Evolutionary conservation across 208 protist species (phyloP), one percentile per base, ranked within the genome.

Genomic region (Trypanosoma melophagium): DNA sequence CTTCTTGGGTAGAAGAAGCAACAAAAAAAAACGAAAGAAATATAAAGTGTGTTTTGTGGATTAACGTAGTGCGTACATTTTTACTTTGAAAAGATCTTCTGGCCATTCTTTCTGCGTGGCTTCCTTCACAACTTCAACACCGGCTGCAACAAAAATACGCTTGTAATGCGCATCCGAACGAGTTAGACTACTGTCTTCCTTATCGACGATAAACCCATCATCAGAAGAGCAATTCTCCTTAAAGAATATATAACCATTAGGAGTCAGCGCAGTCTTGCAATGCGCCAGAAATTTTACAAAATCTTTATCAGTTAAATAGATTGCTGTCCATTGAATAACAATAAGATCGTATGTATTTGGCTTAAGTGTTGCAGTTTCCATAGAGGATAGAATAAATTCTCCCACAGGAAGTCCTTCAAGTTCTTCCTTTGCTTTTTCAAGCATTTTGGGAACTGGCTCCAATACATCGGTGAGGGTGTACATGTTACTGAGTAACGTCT

Each of bases 301-400:
- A 76, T 97, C 91, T 24, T 79, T 81, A 74, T 97, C 94, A 21
- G 92, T 97, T 28, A 97, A 82, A 73, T 97, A 97, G 58, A 96
- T 96, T 47, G 85, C 86, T n/a, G 88, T 76, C 92, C 94, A 97
- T 78, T 97, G 94, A 59, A 97, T 94, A 42, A 96, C 86, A 53
- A 97, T 89, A 19, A 93, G 63, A 78, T 96, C 88, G 79, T 97
- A 97, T 42, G 73, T 90, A 25, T 81, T 76, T 19, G 73, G 66
- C 21, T 66, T 67, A 35, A 96, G 79, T 60, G 60, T 63, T 4
- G 71, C 79, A 17, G 64, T 90, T 66, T 97, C 79, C 87, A 97
- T 96, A 9, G 90, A 94, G 16, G 70, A 74, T 5, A 85, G 69
- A 42, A 94, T 90, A 57, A 94, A 94, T 50, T 89, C 75, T 4